Percentiles rank a stretch among this genome's conserved stretches.
phyloP scores from a whole-genome alignment of 495 filamentous ascomycete species.

The Penicillium odoratum region DNA sequence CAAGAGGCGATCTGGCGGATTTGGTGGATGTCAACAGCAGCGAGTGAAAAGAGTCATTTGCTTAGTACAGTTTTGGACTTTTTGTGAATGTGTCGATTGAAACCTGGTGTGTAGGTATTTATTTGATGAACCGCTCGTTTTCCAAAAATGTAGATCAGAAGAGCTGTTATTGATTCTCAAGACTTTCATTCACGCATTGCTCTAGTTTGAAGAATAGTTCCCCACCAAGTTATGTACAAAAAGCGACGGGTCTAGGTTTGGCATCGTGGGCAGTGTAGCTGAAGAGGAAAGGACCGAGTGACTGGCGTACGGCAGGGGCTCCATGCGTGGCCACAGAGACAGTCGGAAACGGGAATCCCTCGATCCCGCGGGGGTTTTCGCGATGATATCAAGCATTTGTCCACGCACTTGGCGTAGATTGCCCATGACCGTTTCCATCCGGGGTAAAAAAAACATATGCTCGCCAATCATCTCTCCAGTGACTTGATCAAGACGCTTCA shows the following conservation, averaged over 20 bases:
- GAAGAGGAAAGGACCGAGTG: background rate
- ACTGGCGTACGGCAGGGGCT: background rate
- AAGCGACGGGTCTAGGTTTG: background rate
- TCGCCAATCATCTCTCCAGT: constrained; percentile 6
- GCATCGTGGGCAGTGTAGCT: background rate
- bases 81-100: background rate
- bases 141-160: background rate
- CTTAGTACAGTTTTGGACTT: background rate
- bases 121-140: background rate
- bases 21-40: background rate
- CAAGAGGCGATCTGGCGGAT: constrained; percentile 2
- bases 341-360: constrained; percentile 1
- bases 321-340: constrained; percentile 7
- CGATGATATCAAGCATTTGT: constrained; percentile 10
- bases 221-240: background rate
- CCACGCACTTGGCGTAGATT: constrained; percentile 9
- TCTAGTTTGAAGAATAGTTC: background rate
- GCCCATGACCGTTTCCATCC: constrained; percentile 6
- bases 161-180: background rate
- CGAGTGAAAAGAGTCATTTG: background rate
- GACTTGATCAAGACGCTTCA: background rate
- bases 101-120: background rate
- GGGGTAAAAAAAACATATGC: constrained; percentile 13
- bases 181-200: background rate
- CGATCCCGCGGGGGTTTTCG: background rate